Base-by-base conservation (phyloP, 345 rosid genomes). In the Microthlaspi erraticum region DNA sequence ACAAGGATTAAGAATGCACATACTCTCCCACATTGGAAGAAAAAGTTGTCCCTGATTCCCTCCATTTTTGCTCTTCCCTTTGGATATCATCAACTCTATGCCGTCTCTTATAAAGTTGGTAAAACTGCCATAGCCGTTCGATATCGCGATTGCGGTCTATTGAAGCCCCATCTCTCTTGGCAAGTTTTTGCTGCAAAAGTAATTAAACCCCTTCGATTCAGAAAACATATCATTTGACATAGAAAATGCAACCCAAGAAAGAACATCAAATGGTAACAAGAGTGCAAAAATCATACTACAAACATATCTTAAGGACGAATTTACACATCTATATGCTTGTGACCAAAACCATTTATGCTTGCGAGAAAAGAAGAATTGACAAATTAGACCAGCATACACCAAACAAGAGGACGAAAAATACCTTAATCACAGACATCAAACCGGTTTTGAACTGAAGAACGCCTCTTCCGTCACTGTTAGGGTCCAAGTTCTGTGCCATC, bases 361-460 rank as follows among this genome's bases (percentile, higher is more conserved):
- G 39, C 49, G 31, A 16, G 11, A 26, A 60, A 26, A 60, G 33
- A 37, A 16, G 3, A 42, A 52, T 1, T 43, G 38, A 62, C 37
- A 53, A n/a, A 51, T 1, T 38, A 71, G 29, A 12, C 23, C 42
- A 44, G 36, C 46, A 36, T 7, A 34, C 2, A 48, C 44, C 44
- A 32, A 38, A 33, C 48, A 51, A 42, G 56, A 74, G 17, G 14
- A 57, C 33, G 9, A 44, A 29, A 58, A 60, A 38, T 80, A 91
- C 98, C 99, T 89, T 83, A 71, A 94, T 94, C 19, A 94, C 81
- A 31, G 96, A 94, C 93, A 79, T 83, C 85, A 94, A 83, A 66
- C 99, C 99, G 82, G 99, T 91, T 86, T 94, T 94, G 82, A 94
- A 94, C 71, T 94, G 99, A 70, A 94, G 95, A 71, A 94, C 99